Base-by-base conservation (phyloP, 2,329 filamentous ascomycete species). In the Alternaria sp. region DNA sequence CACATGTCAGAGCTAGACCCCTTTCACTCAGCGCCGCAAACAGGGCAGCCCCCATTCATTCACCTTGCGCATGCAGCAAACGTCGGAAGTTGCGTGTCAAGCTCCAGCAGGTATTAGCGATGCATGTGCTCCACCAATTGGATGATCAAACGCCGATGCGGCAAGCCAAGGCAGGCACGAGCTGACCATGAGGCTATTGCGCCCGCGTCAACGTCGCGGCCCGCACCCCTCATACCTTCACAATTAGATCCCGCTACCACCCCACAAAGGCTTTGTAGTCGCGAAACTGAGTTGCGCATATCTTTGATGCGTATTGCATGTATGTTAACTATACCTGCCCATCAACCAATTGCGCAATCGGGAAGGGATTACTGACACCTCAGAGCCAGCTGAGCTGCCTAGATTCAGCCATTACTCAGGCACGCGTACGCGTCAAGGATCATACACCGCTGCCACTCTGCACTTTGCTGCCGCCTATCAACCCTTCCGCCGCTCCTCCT, bases 101-200 rank as follows among this genome's bases (percentile, higher is more conserved):
- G 44, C 2, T 5, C 23, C 17, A 62, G 52, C 57, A 51, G 54
- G 57, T 61, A 45, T 57, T 45, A 25, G 26, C 45, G 40, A 57
- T 17, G 28, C 17, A 17, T 49, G 52, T 36, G 59, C 60, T 57
- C 68, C 64, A 63, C 62, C 67, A 26, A 65, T 65, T 69, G 64
- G 69, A 47, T 62, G 61, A 66, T 68, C 58, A 65, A 64, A 68
- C 67, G 67, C 67, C 28, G 59, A 59, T 66, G 65, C 69, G 69
- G 71, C 67, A 63, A 32, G 69, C 69, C 70, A 72, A 74, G 69
- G 60, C 61, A 67, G 52, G 64, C 63, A 54, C 63, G 63, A 60
- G 63, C 60, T 63, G 63, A 40, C 32, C 49, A 54, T 68, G 66
- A 63, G 59, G 62, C 54, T 60, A 59, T 59, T 61, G 62, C 43